Percentiles rank a stretch among this genome's conserved stretches.
These are phyloP conservation scores for Penium margaritaceum DNA, from an alignment of 139 green algal species.

Conservation along the genomic window DNA sequence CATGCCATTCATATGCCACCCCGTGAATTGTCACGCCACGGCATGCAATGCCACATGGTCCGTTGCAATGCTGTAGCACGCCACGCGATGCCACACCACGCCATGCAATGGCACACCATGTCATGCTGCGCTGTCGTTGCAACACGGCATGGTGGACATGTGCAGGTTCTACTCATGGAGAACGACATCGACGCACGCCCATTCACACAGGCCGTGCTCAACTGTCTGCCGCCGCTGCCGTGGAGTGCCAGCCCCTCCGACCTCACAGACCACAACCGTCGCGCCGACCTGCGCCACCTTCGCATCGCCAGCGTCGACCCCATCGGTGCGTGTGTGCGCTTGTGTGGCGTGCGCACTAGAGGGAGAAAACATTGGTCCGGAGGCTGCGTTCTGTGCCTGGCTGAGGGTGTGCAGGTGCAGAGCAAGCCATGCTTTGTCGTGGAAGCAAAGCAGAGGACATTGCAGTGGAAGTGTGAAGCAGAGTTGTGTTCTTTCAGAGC, in stretches of 20 bases:
- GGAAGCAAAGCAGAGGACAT: too few species aligned
- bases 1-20: too few species aligned
- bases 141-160: background rate
- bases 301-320: constrained; percentile 50
- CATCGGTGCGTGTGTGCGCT: too few species aligned
- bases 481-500: too few species aligned
- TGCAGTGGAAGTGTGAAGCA: too few species aligned
- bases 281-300: constrained; percentile 43
- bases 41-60: background rate
- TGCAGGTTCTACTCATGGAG: constrained; percentile 49
- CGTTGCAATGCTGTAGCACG: background rate
- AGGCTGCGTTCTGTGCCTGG: too few species aligned
- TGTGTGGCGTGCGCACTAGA: too few species aligned
- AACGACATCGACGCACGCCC: constrained; percentile 47
- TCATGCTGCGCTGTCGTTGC: background rate
- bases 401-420: too few species aligned
- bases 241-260: constrained; percentile 56
- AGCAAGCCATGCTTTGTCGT: too few species aligned
- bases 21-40: background rate
- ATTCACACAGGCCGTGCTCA: constrained; percentile 68
- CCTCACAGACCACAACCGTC: constrained; percentile 13
- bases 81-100: background rate
- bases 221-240: constrained; percentile 85
- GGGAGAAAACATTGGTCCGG: too few species aligned
- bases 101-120: background rate